Evolutionary conservation across 192 early-diverging fungal species (phyloP), one percentile per base, ranked within the genome.

Genomic region (Spizellomyces punctatus): DNA sequence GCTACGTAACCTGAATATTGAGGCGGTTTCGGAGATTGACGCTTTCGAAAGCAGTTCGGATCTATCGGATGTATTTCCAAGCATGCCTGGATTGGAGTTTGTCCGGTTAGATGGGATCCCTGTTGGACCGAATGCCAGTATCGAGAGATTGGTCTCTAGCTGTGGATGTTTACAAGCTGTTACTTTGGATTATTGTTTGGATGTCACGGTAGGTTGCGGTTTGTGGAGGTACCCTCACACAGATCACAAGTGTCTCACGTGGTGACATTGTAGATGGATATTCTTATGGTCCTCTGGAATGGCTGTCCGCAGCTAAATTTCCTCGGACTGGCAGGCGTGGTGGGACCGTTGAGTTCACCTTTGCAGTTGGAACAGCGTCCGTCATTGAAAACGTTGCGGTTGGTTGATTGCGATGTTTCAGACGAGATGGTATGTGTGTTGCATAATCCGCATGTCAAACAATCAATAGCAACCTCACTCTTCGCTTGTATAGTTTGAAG

Each of bases 331-430:
- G 84, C 81, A 16, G 84, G 84, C 14, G 66, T 86, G 12, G 76
- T 78, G 10, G 79, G 76, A 52, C 66, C 73, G 17, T 19, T 75
- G 47, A 55, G 46, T 12, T 9, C 69, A 10, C 21, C 16, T 36
- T 10, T 65, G n/a, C 10, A 17, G 10, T 55, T 85, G 45, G 58
- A 62, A 46, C n/a, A n/a, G 27, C 78, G 73, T 45, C 19, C 56
- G n/a, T 67, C 56, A 9, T 48, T 86, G 43, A 61, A 75, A 19
- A 80, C 80, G 42, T 59, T 86, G 6, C 75, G 84, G 41, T 66
- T 86, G 14, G 84, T 86, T 4, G 84, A 86, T 69, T 86, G 84
- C 69, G 79, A 86, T 36, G 80, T 86, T 8, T 71, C 49, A 17
- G 81, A 86, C 67, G 59, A 44, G 22, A 48, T 83, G 71, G 69